Conservation (phyloP, 176 grass and related monocot genomes). For the Ensete ventricosum region DNA sequence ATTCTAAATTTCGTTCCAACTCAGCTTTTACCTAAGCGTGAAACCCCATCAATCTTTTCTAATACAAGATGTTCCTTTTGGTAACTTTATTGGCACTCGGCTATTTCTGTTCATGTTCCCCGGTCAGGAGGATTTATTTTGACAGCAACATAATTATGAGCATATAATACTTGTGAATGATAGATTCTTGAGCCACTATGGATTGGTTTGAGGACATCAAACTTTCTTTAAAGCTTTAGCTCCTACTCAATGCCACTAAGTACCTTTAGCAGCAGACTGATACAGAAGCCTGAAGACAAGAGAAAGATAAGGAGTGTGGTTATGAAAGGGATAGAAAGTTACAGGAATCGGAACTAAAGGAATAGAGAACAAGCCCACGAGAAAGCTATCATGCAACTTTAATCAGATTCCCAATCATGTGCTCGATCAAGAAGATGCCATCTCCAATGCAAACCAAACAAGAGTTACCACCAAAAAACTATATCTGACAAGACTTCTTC, state of each 20-base stretch:
- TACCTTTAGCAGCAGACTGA: slow-evolving; percentile 1
- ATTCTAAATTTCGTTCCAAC: too few relatives aligned
- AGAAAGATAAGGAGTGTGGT: not conserved
- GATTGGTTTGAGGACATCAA: too few relatives aligned
- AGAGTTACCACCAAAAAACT: not conserved
- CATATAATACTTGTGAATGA: not conserved
- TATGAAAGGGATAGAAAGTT: slow-evolving; percentile 7
- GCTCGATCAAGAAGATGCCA: slow-evolving; percentile 12
- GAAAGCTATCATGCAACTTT: not conserved
- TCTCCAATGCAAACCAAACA: slow-evolving; percentile 2
- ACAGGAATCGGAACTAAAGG: slow-evolving; percentile 15
- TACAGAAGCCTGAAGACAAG: not conserved
- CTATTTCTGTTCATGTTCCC: not conserved
- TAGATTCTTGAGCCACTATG: slow-evolving; percentile 2
- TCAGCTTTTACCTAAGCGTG: too few relatives aligned
- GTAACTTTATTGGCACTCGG: not conserved
- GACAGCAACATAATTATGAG: slow-evolving; percentile 1
- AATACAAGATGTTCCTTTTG: not conserved
- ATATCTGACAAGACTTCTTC: too few relatives aligned
- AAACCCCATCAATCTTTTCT: not conserved
- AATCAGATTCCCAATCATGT: slow-evolving; percentile 24
- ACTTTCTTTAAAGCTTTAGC: not conserved
- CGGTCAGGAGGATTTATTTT: not conserved
- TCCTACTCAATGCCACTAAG: not conserved
- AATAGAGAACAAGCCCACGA: not conserved